Evolutionary conservation across 2,329 filamentous ascomycete species (phyloP).

Genomic region (Rhinocladiella similis): DNA sequence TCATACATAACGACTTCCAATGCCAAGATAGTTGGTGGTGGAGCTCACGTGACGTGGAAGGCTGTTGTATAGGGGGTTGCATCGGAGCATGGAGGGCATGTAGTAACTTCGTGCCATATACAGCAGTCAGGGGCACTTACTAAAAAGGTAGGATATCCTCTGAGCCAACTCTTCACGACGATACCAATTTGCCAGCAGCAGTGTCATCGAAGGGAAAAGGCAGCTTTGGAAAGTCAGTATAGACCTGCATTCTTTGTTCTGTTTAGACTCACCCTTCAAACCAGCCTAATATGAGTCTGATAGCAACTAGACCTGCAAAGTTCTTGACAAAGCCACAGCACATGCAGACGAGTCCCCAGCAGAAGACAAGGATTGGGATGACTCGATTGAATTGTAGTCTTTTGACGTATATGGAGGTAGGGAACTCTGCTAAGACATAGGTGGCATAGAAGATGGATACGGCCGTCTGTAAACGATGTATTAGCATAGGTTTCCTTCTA

Average conservation of each 20-base stretch:
- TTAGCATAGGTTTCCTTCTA: no score
- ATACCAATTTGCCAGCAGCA: slow-evolving; percentile 45
- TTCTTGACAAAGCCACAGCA: slow-evolving; percentile 48
- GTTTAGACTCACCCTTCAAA: slow-evolving; percentile 35
- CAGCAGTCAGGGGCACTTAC: no score
- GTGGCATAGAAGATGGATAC: slow-evolving; percentile 55
- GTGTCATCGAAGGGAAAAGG: slow-evolving; percentile 42
- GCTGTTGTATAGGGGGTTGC: neutral
- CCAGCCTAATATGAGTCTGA: slow-evolving; percentile 40
- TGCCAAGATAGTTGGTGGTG: no score
- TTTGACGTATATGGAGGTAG: slow-evolving; percentile 50
- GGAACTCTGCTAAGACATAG: slow-evolving; percentile 52
- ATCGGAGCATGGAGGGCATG: neutral
- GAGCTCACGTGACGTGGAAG: no score
- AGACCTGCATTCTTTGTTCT: neutral
- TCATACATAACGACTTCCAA: no score
- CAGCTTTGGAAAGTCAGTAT: slow-evolving; percentile 20
- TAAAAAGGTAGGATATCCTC: slow-evolving; percentile 43
- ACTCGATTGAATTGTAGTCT: slow-evolving; percentile 46
- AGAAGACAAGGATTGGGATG: slow-evolving; percentile 41
- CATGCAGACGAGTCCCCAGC: slow-evolving; percentile 53
- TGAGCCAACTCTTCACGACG: slow-evolving; percentile 43
- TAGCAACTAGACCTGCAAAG: slow-evolving; percentile 43
- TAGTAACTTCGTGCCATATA: no score
- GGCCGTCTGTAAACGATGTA: slow-evolving; percentile 34